Evolutionary conservation across 2,329 filamentous ascomycete species (phyloP), one percentile per base, ranked within the genome.

Genomic region (Diaporthe ilicicola): DNA sequence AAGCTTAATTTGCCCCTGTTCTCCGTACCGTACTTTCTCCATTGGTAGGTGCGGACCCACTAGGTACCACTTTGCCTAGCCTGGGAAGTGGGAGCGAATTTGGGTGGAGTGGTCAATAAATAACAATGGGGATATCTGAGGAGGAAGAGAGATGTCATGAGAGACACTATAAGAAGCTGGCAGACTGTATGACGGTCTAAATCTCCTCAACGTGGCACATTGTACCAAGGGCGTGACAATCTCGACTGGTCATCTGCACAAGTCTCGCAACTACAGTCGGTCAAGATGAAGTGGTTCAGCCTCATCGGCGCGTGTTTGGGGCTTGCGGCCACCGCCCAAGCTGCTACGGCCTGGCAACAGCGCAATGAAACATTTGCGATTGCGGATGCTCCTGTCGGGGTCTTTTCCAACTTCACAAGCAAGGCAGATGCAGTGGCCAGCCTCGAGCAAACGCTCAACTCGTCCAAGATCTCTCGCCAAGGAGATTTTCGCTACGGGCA

Each of bases 331-430:
- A 53, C 54, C 12, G 34, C 55, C 19, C 67, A 61, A 17, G 67
- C 54, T 15, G 55, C 39, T 8, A 69, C 67, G 10, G 67, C 56
- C 44, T 69, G 67, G 67, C 67, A 69, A 32, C 42, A 69, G 24
- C 67, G 67, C 29, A 69, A 69, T 22, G 44, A 61, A 48, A 51
- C 67, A 56, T 69, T 69, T 53, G 54, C 55, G 10, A 44, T 69
- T 29, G 42, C 24, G 22, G 22, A 46, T 3, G 46, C 42, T 27
- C 39, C 29, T 48, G 24, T 69, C 32, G 67, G 42, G 6, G 24
- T 69, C 8, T 69, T 69, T 39, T 54, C 54, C n/a, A 69, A 69
- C 8, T 69, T 69, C 55, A 44, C 55, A 8, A 62, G 6, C 67
- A 69, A 69, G 48, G 48, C 55, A 12, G 32, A 62, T 22, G 67